Percentiles rank a stretch among this genome's conserved stretches.
These are phyloP conservation scores for Candida mesenterica DNA, from an alignment of 1,139 yeast genomes.

Conservation along the genomic window DNA sequence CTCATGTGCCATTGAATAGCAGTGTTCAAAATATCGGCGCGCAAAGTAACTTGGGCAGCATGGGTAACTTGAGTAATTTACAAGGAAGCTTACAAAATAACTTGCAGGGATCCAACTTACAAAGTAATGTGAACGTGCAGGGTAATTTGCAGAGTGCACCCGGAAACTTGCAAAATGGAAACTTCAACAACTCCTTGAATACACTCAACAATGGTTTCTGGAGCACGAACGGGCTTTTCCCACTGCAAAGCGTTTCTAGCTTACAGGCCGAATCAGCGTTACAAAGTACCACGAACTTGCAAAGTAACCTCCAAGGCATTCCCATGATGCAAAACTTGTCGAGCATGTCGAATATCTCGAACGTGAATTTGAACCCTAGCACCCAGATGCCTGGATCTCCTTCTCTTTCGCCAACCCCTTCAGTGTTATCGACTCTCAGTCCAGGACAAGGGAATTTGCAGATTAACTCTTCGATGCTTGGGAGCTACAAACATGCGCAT, in stretches of 20 bases:
- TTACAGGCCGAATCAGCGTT: slow-evolving; percentile 5
- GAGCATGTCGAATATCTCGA: not conserved
- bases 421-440: slow-evolving; percentile 3
- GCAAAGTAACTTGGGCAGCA: not conserved
- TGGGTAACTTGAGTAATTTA: not conserved
- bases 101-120: not conserved
- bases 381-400: slow-evolving; percentile 4
- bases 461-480: slow-evolving; percentile 1
- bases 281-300: slow-evolving; percentile 4
- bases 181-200: no score
- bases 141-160: not conserved
- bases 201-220: slow-evolving; percentile 5
- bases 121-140: not conserved
- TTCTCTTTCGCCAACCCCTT: slow-evolving; percentile 7
- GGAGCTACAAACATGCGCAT: not conserved
- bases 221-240: slow-evolving; percentile 6
- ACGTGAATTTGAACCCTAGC: not conserved
- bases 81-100: slow-evolving; percentile 1
- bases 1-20: slow-evolving; percentile 13
- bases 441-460: slow-evolving; percentile 2
- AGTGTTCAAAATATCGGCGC: slow-evolving; percentile 3
- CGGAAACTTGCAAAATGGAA: not conserved
- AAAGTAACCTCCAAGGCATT: slow-evolving; percentile 1
- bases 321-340: not conserved
- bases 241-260: slow-evolving; percentile 9